Percentiles rank a stretch among this genome's conserved stretches.
phyloP scores from a whole-genome alignment of 78 protist genomes.

The Parvularia atlantis region DNA sequence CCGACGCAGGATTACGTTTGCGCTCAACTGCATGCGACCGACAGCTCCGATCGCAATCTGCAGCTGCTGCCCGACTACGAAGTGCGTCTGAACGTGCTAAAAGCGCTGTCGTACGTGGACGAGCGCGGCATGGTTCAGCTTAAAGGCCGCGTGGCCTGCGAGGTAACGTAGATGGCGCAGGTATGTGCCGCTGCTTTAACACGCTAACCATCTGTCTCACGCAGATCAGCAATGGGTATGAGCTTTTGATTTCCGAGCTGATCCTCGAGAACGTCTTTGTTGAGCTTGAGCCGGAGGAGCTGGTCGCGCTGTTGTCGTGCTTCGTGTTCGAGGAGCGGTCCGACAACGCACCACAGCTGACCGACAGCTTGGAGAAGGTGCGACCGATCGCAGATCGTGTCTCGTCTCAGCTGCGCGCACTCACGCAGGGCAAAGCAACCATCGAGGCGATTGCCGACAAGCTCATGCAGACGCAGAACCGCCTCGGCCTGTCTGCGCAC shows the following conservation, averaged over 20 bases:
- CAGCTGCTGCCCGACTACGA: slow-evolving; percentile 70
- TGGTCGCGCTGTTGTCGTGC: slow-evolving; percentile 56
- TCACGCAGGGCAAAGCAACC: neutral
- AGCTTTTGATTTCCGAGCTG: slow-evolving; percentile 67
- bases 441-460: neutral
- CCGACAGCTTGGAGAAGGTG: neutral
- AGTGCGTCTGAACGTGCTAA: slow-evolving; percentile 38
- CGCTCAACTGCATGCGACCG: too few species aligned
- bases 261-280: slow-evolving; percentile 69
- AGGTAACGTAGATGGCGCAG: too few species aligned
- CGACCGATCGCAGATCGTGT: too few species aligned
- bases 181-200: too few species aligned
- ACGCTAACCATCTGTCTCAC: too few species aligned
- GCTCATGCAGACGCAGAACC: slow-evolving; percentile 26
- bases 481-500: neutral
- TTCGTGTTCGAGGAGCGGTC: slow-evolving; percentile 65
- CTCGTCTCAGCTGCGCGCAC: neutral
- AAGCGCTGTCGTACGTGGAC: slow-evolving; percentile 38
- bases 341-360: slow-evolving; percentile 3
- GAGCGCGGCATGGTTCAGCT: slow-evolving; percentile 31
- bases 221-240: too few species aligned
- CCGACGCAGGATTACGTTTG: too few species aligned
- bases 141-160: slow-evolving; percentile 67
- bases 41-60: slow-evolving; percentile 49
- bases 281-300: slow-evolving; percentile 47